Conservation (phyloP, 2,329 filamentous ascomycete species). For the Cryphonectria parasitica region DNA sequence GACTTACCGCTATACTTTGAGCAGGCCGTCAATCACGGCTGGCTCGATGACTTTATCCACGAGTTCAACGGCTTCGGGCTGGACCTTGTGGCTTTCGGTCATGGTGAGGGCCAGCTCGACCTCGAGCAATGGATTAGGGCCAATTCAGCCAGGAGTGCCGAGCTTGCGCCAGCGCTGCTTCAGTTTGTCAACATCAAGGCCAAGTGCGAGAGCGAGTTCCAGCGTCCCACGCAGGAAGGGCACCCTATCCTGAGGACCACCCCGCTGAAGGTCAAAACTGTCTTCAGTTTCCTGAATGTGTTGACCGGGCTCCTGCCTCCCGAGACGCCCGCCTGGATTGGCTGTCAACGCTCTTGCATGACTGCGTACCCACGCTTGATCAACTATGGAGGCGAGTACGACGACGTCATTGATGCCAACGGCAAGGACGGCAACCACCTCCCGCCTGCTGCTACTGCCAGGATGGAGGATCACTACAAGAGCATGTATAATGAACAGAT, state of each 20-base stretch:
- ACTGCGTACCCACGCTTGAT: slow-evolving; percentile 92
- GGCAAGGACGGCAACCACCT: slow-evolving; percentile 81
- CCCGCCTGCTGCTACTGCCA: slow-evolving; percentile 76
- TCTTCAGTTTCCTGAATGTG: slow-evolving; percentile 78
- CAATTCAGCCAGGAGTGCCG: slow-evolving; percentile 66
- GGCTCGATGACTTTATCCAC: slow-evolving; percentile 81
- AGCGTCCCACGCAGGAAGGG: slow-evolving; percentile 66
- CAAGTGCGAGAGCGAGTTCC: slow-evolving; percentile 75
- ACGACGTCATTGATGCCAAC: slow-evolving; percentile 88
- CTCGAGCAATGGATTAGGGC: slow-evolving; percentile 79
- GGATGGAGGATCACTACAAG: slow-evolving; percentile 98
- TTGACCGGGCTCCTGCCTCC: slow-evolving; percentile 69
- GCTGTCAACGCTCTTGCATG: slow-evolving; percentile 84
- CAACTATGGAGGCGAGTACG: slow-evolving; percentile 92
- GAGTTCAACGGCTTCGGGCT: slow-evolving; percentile 83
- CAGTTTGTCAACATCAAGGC: slow-evolving; percentile 87
- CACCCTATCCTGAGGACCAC: slow-evolving; percentile 63
- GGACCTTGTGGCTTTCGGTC: slow-evolving; percentile 83
- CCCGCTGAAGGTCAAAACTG: slow-evolving; percentile 82
- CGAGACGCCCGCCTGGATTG: slow-evolving; percentile 68
- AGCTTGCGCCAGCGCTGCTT: slow-evolving; percentile 72
- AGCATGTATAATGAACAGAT: slow-evolving; percentile 95
- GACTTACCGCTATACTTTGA: slow-evolving; percentile 73
- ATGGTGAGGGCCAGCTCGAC: slow-evolving; percentile 79
- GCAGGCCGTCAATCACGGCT: slow-evolving; percentile 78